Base-by-base conservation (phyloP, 192 early-diverging fungal species). In the Phlyctochytrium arcticum region DNA sequence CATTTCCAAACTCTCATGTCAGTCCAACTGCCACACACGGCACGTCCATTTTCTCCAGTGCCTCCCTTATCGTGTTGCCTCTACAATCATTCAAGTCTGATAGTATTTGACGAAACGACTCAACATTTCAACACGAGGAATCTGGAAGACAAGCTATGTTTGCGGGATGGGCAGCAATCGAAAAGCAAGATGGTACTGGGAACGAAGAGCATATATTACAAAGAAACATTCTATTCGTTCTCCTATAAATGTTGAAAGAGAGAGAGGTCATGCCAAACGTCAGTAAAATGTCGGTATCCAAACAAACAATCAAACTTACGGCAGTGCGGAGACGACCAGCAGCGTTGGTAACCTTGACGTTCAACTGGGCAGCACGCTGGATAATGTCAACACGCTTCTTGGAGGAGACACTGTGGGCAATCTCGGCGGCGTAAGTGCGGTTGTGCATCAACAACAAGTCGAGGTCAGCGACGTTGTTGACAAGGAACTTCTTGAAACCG, bases 401-500 rank as follows among this genome's bases (percentile, higher is more conserved):
- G 79, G 93, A 89, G 57, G 87, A 88, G 66, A 99, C 90, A 82
- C 90, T 92, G 89, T 95, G 94, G 77, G 93, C 95, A 69, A 99
- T 96, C 86, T 99, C 96, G 68, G 95, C 97, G 61, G 95, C 92
- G 83, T 91, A 99, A 74, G 88, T 88, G 73, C 92, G 89, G 95
- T 99, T 99, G 86, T 96, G 95, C 97, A 98, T 98, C 79, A 98
- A 82, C 63, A 99, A 87, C 49, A 95, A 74, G 78, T 98, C 92
- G 66, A 99, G 86, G 69, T 99, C 97, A 69, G 74, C 70, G 60
- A 86, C 81, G 88, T 97, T 98, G 80, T 84, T 80, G 75, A 99
- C 86, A 21, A 91, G 69, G 85, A 95, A 96, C 87, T 99, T 99
- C 83, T 92, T 92, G 94, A 99, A 99, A 60, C 97, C 97, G 80